A percentile compares a stretch with the other conserved stretches of the same genome.
Conservation (phyloP, 495 filamentous ascomycete species). For the Aeminium ludgeri region DNA sequence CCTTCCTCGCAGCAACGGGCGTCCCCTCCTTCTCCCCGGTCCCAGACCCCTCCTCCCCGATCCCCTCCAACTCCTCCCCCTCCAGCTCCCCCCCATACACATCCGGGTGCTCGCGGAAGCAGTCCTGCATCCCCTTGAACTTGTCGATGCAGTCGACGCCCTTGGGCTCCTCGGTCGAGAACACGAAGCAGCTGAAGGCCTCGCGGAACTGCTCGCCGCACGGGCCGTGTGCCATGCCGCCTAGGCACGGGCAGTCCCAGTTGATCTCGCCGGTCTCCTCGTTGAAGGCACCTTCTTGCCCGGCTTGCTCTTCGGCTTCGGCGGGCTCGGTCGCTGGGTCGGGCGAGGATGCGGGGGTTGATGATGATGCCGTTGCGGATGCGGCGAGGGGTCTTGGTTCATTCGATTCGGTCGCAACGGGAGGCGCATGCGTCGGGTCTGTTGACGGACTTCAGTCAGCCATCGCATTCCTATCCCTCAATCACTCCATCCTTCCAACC, state of each 20-base stretch:
- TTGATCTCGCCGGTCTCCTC: constrained; percentile 98
- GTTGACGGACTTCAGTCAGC: not conserved
- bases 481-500: not conserved
- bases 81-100: constrained; percentile 81
- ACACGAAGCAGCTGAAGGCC: constrained; percentile 96
- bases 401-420: constrained; percentile 18
- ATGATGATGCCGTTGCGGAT: not conserved
- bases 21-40: no score
- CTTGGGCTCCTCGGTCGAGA: constrained; percentile 88
- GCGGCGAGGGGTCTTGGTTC: constrained; percentile 7
- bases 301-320: constrained; percentile 57
- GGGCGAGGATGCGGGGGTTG: not conserved
- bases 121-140: constrained; percentile 96
- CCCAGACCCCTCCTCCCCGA: no score
- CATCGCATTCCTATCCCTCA: not conserved
- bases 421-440: constrained; percentile 14
- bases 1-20: no score
- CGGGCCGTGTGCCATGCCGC: constrained; percentile 92
- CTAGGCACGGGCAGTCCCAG: constrained; percentile 96
- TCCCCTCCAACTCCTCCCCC: no score
- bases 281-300: constrained; percentile 81
- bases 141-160: constrained; percentile 96
- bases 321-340: constrained; percentile 8
- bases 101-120: constrained; percentile 82
- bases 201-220: constrained; percentile 88